phyloP scores from a whole-genome alignment of 2,329 filamentous ascomycete species.

The Myrmaecium sp. region DNA sequence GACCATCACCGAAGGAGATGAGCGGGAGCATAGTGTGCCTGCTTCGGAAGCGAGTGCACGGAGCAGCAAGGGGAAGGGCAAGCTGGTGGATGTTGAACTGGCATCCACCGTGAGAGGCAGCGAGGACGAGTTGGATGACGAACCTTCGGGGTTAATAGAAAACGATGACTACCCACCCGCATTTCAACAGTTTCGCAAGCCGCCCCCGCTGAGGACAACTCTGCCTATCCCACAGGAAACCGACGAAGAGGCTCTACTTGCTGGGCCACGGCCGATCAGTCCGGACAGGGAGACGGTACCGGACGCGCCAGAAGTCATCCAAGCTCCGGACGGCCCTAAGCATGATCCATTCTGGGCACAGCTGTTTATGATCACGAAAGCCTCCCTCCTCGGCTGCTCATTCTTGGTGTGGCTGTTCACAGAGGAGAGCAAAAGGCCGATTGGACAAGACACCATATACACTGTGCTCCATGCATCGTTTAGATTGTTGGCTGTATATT shows the following conservation, averaged over 20 bases:
- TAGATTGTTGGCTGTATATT: slow-evolving; percentile 79
- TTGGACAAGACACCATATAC: slow-evolving; percentile 93
- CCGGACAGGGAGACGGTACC: slow-evolving; percentile 37
- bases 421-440: slow-evolving; percentile 47
- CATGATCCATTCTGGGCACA: slow-evolving; percentile 89
- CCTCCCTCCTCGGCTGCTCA: slow-evolving; percentile 72
- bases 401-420: slow-evolving; percentile 85
- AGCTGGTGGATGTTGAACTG: slow-evolving; percentile 74
- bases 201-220: slow-evolving; percentile 17
- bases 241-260: slow-evolving; percentile 30
- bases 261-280: slow-evolving; percentile 27
- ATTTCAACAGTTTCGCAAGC: slow-evolving; percentile 38
- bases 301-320: slow-evolving; percentile 23
- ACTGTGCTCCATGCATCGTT: slow-evolving; percentile 74
- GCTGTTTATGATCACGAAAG: slow-evolving; percentile 71
- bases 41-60: slow-evolving; percentile 23
- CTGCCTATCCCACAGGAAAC: slow-evolving; percentile 31
- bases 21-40: slow-evolving; percentile 23
- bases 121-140: slow-evolving; percentile 25
- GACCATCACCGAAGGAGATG: slow-evolving; percentile 17
- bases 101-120: slow-evolving; percentile 42
- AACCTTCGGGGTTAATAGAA: slow-evolving; percentile 20
- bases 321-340: slow-evolving; percentile 50
- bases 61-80: slow-evolving; percentile 41
- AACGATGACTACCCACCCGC: slow-evolving; percentile 37